Evolutionary conservation across 805 yeast genomes (phyloP).

Genomic region (Isabelozyma pseudorhagii): DNA sequence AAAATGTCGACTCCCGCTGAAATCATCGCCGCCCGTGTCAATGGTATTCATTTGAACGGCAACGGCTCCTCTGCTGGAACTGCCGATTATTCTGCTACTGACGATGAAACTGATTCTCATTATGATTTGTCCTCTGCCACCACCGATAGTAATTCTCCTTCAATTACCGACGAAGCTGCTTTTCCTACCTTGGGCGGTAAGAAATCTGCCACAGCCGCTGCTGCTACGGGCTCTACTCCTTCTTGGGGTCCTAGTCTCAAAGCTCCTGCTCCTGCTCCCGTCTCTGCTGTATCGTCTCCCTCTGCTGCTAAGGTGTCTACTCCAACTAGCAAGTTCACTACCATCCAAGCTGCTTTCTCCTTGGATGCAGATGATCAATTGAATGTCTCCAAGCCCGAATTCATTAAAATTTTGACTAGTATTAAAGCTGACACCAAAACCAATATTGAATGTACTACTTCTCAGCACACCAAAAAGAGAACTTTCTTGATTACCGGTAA

Average conservation of each 20-base stretch:
- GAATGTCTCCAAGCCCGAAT: conserved; percentile 59
- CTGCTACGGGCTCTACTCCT: conserved; percentile 26
- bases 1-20: conserved; percentile 46
- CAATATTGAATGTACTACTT: conserved; percentile 78
- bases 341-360: conserved; percentile 76
- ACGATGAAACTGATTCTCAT: conserved; percentile 7
- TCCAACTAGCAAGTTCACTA: conserved; percentile 36
- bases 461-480: conserved; percentile 71
- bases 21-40: conserved; percentile 44
- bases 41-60: conserved; percentile 7
- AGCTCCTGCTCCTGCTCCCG: conserved; percentile 12
- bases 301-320: conserved; percentile 13
- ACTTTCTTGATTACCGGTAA: conserved; percentile 81
- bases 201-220: conserved; percentile 21
- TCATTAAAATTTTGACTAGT: conserved; percentile 60
- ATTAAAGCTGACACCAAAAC: conserved; percentile 62
- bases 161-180: conserved; percentile 51
- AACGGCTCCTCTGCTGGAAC: not conserved
- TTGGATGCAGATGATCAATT: conserved; percentile 68
- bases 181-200: conserved; percentile 65
- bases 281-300: conserved; percentile 12
- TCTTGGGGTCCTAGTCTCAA: conserved; percentile 41
- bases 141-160: conserved; percentile 24
- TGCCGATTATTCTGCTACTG: not conserved
- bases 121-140: conserved; percentile 11